Evolutionary conservation across 805 yeast species (phyloP).

Genomic region (Monosporozyma solicola): DNA sequence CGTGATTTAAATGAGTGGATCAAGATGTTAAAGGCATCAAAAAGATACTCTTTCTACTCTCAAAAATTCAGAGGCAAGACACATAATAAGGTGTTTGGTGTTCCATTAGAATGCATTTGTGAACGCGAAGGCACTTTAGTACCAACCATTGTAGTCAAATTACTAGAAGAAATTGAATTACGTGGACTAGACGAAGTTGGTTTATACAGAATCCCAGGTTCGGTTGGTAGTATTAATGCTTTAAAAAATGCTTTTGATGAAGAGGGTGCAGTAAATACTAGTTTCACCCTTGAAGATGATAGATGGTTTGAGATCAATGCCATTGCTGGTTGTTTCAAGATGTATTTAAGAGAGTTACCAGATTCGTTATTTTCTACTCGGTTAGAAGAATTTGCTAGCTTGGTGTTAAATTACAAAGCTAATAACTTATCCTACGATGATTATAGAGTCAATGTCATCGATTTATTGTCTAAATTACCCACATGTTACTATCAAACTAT

Average conservation of each 20-base stretch:
- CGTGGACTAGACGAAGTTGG: slow-evolving; percentile 89
- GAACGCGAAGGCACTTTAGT: slow-evolving; percentile 52
- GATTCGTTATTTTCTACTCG: slow-evolving; percentile 68
- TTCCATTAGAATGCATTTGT: slow-evolving; percentile 72
- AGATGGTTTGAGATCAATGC: slow-evolving; percentile 76
- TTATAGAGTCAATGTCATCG: slow-evolving; percentile 19
- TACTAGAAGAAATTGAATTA: slow-evolving; percentile 70
- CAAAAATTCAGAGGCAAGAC: slow-evolving; percentile 33
- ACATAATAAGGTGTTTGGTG: slow-evolving; percentile 65
- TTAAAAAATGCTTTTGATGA: slow-evolving; percentile 48
- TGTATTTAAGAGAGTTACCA: slow-evolving; percentile 76
- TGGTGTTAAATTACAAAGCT: slow-evolving; percentile 21
- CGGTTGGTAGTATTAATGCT: slow-evolving; percentile 47
- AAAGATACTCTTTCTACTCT: slow-evolving; percentile 36
- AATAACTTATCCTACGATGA: slow-evolving; percentile 19
- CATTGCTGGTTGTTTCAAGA: slow-evolving; percentile 78
- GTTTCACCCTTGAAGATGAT: slow-evolving; percentile 41
- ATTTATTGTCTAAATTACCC: slow-evolving; percentile 44
- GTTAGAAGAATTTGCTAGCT: slow-evolving; percentile 43
- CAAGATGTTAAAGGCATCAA: slow-evolving; percentile 32
- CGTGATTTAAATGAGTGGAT: slow-evolving; percentile 71
- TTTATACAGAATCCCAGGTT: slow-evolving; percentile 67
- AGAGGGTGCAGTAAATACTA: slow-evolving; percentile 33
- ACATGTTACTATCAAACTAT: slow-evolving; percentile 57
- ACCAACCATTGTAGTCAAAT: slow-evolving; percentile 57